Conservation (phyloP, 2,329 filamentous ascomycete genomes). For the Tolypocladium guangdongense region DNA sequence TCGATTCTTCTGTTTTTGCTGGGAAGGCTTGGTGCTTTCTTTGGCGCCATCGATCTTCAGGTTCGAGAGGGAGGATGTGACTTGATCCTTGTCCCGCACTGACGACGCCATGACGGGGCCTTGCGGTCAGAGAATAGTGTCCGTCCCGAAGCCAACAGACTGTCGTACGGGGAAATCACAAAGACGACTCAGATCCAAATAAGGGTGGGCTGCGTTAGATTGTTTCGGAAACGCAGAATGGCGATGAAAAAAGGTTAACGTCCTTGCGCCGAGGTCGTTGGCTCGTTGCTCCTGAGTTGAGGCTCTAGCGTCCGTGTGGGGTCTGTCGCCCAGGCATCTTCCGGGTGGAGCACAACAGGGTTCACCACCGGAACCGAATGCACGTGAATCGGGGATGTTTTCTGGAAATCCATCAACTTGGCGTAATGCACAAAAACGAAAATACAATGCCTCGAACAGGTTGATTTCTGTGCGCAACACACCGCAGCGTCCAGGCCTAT, state of each 20-base stretch:
- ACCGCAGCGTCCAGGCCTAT: neutral
- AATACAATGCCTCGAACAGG: too few species aligned
- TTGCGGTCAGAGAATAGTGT: too few species aligned
- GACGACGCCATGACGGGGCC: conserved; percentile 10
- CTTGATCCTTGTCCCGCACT: conserved; percentile 12
- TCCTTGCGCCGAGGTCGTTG: neutral
- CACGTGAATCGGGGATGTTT: too few species aligned
- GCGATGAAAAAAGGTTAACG: neutral
- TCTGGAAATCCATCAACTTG: too few species aligned
- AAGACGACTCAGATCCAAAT: neutral
- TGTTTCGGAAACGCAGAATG: neutral
- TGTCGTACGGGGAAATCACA: neutral
- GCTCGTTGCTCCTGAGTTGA: too few species aligned
- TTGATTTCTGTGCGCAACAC: neutral
- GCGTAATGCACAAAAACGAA: too few species aligned
- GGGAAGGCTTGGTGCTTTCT: conserved; percentile 2
- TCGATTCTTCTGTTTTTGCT: conserved; percentile 13
- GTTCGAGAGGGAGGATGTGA: conserved; percentile 18
- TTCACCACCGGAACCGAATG: neutral
- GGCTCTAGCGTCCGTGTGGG: neutral
- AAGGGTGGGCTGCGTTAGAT: neutral
- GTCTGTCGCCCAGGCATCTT: neutral
- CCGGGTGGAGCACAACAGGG: too few species aligned
- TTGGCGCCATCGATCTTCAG: conserved; percentile 17
- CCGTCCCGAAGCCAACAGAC: neutral